Evolutionary conservation across 768 basidiomycete genomes (phyloP), one percentile per base, ranked within the genome.

Genomic region (Leccinum longicurvipes): DNA sequence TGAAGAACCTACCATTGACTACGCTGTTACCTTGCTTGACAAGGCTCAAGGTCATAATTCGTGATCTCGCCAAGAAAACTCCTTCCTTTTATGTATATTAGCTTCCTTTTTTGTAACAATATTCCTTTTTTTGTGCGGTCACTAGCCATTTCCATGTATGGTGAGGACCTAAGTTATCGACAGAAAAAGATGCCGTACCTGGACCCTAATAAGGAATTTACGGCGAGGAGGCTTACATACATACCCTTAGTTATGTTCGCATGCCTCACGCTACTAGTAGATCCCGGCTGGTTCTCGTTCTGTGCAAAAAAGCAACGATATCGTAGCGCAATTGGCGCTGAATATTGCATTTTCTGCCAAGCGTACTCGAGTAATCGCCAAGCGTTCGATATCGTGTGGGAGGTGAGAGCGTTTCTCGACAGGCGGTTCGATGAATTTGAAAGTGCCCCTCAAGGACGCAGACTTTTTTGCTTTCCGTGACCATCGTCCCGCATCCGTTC

Each of bases 401-500:
- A 84, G 77, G 82, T 76, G 57, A 32, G 52, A 32, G 11, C 10
- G 3, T 46, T 21, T 23, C 23, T 19, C 6, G 50, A 21, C n/a
- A 4, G 1, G 2, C 23, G 4, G 2, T n/a, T 39, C n/a, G 6
- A 48, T 14, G 23, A 27, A 45, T 45, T n/a, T n/a, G 32, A 34
- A 36, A 42, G 25, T 10, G 15, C 21, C 25, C 23, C 25, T 6
- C 29, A 15, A 84, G 82, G 78, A 82, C 55, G 67, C 73, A 1
- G 60, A 62, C 4, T 82, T 82, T 55, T 54, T 84, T 11, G 82
- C 80, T 4, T 84, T 85, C 51, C 65, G 72, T 46, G 83, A 85
- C 59, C 69, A 68, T 46, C 73, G 62, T n/a, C 82, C 84, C 6
- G 78, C 81, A 1, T 72, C 78, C 46, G 58, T 65, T 52, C 72